Base-by-base conservation (phyloP, 179 eudicot species). In the Spergularia azorica region DNA sequence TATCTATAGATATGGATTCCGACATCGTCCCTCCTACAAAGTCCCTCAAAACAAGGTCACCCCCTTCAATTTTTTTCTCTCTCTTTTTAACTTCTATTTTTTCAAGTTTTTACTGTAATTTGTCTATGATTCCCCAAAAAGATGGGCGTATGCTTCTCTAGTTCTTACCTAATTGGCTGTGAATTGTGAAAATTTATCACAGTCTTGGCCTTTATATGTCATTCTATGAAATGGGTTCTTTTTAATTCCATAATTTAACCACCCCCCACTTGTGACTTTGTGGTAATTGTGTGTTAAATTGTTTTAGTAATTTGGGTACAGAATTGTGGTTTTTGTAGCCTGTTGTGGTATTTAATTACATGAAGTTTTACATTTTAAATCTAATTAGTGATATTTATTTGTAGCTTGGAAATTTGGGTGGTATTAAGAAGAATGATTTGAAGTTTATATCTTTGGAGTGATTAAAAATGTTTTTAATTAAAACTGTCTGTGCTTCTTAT, bases 1-100 rank as follows among this genome's bases (percentile, higher is more conserved):
- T 38, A 7, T 66, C 50, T 63, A 81, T 81, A 77, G 80, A 73
- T 63, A 81, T 81, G 84, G 80, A 73, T 77, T 76, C 71, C 3
- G 74, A 72, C 41, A 58, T 58, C 32, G 18, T 41, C 68, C 73
- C 84, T 81, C 70, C 50, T 46, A 72, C 63, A 13, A 51, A 20
- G n/a, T 41, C 74, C 21, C 41, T 51, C 48, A 72, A 70, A 76
- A 67, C 70, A 43, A 81, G 84, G 84, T 81, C 57, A 13, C 16
- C 67, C 9, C 46, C 52, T n/a, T 41, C 55, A 18, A 57, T 62
- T 46, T 50, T 26, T 4, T 61, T 17, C 57, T 51, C 20, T 70
- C 64, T 11, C 39, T 52, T 14, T 14, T 9, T 9, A n/a, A 2
- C 39, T 36, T 36, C 15, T 26, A 1, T 64, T 46, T 6, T 9